Percentiles rank a stretch among this genome's conserved stretches.
Evolutionary conservation across 768 basidiomycete genomes (phyloP).

Genomic region (Suillus weaverae): DNA sequence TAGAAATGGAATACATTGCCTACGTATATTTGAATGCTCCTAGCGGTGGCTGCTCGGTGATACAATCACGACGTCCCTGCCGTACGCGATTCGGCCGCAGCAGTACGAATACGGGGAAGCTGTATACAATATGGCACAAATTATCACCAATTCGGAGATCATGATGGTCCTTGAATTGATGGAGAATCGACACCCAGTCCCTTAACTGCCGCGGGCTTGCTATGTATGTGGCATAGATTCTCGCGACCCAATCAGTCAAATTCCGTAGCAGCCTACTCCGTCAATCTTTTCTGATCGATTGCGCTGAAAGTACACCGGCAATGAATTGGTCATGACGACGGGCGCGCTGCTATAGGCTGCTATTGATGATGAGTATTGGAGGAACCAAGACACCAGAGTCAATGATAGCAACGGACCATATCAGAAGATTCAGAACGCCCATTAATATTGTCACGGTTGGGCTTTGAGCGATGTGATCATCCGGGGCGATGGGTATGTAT

Average conservation of each 20-base stretch:
- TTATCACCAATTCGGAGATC: not conserved
- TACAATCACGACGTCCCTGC: not conserved
- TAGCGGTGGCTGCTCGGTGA: not conserved
- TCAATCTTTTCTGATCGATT: not conserved
- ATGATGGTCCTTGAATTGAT: not conserved
- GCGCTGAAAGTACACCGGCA: not conserved
- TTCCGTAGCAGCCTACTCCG: not conserved
- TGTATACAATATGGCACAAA: not conserved
- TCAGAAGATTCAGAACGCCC: not conserved
- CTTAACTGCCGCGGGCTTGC: not conserved
- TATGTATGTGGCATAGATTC: not conserved
- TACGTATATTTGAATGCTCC: not conserved
- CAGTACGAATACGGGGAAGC: not conserved
- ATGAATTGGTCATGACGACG: not conserved
- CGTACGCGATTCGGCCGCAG: not conserved
- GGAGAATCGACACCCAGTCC: not conserved
- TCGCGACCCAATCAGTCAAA: not conserved
- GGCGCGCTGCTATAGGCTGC: not conserved
- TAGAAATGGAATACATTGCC: not conserved
- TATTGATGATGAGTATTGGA: not conserved
- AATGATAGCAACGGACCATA: not conserved
- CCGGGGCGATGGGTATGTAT: not conserved
- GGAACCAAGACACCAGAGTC: not conserved
- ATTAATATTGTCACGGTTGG: not conserved
- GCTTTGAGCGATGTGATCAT: not conserved